Evolutionary conservation across 306 rosid genomes (phyloP).

Genomic region (Dicorynia guianensis): DNA sequence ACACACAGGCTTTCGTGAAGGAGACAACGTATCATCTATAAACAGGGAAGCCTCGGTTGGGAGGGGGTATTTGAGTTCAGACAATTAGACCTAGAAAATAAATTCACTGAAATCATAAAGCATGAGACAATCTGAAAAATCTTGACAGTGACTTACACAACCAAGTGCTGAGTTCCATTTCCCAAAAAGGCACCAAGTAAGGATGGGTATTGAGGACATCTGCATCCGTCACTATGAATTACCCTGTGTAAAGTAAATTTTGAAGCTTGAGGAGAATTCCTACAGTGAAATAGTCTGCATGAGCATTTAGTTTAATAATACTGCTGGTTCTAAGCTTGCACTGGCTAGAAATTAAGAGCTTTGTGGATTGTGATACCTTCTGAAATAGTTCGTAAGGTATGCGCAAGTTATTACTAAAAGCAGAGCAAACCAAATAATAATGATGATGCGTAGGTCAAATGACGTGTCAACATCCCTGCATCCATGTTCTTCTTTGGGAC

Average conservation of each 20-base stretch:
- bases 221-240: neutral
- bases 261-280: neutral
- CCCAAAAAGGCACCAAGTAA: slow-evolving; percentile 34
- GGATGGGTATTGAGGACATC: slow-evolving; percentile 28
- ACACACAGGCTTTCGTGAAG: no score
- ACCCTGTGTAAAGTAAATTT: neutral
- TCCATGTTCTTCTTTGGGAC: neutral
- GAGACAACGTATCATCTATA: no score
- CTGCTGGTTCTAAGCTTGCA: neutral
- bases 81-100: neutral
- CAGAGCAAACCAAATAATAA: slow-evolving; percentile 14
- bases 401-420: slow-evolving; percentile 5
- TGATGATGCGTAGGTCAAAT: neutral
- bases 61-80: no score
- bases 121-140: no score
- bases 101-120: neutral
- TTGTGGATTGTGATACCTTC: neutral
- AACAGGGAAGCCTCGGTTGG: no score
- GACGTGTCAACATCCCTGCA: neutral
- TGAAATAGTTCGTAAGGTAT: slow-evolving; percentile 3
- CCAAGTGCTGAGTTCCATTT: slow-evolving; percentile 37
- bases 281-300: neutral
- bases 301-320: neutral
- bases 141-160: slow-evolving; percentile 17
- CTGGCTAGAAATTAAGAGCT: neutral